Evolutionary conservation across 345 rosid species (phyloP).

Genomic region (Dipteronia dyeriana): DNA sequence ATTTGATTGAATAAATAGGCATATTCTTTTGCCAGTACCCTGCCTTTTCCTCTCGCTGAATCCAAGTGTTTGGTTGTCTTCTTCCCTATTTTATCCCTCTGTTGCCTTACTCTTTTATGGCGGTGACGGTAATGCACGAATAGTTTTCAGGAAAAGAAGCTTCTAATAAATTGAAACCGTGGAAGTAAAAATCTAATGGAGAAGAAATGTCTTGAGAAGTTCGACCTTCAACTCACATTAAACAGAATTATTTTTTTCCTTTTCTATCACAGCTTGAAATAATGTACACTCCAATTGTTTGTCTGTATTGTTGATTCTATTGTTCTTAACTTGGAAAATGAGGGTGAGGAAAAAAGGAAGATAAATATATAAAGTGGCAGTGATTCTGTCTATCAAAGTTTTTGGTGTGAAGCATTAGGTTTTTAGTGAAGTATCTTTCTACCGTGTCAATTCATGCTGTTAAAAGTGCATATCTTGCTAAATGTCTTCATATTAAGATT

Average conservation of each 20-base stretch:
- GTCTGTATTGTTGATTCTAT: background rate
- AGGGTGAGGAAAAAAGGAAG: background rate
- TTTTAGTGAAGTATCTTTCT: background rate
- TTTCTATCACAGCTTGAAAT: background rate
- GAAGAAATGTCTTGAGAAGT: too few species aligned
- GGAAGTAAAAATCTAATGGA: background rate
- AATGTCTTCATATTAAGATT: background rate
- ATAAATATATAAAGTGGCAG: background rate
- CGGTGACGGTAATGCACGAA: background rate
- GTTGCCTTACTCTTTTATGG: conserved; percentile 13
- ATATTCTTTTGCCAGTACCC: too few species aligned
- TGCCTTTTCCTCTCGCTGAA: background rate
- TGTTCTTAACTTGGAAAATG: background rate
- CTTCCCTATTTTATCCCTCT: background rate
- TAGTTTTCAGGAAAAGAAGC: background rate
- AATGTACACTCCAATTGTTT: background rate
- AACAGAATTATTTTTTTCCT: background rate
- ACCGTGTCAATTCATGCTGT: background rate
- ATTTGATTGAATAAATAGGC: background rate
- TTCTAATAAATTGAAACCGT: background rate
- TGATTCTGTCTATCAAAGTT: background rate
- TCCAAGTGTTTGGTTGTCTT: background rate
- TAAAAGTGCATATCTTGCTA: background rate
- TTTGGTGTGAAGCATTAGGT: background rate
- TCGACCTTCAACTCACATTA: too few species aligned